Conservation (phyloP, 345 rosid species). For the Salix dunnii region DNA sequence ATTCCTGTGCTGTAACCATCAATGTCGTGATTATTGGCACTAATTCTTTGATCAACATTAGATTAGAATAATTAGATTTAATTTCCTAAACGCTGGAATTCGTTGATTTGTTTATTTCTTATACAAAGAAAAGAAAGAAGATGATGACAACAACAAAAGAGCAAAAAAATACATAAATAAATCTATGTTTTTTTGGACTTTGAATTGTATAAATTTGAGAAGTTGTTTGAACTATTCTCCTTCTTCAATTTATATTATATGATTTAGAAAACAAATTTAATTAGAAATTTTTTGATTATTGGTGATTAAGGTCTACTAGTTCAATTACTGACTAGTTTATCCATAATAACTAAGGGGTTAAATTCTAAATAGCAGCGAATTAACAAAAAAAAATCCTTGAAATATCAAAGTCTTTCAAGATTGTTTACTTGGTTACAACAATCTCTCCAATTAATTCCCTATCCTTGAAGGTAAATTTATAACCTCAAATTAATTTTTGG, state of each 20-base stretch:
- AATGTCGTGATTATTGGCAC: conserved; percentile 20
- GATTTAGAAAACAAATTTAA: no score
- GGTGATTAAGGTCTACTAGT: no score
- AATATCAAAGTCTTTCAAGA: no score
- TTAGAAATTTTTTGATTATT: no score
- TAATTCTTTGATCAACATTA: conserved; percentile 3
- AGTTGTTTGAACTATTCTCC: neutral
- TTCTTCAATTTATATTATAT: neutral
- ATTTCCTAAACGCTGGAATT: neutral
- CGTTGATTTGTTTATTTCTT: neutral
- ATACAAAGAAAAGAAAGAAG: neutral
- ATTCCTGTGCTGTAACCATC: conserved; percentile 15
- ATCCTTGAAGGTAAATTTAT: no score
- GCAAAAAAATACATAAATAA: neutral
- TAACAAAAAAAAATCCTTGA: no score
- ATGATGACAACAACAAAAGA: neutral
- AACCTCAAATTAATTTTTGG: no score
- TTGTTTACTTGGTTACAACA: no score
- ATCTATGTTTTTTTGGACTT: neutral
- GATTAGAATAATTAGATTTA: neutral
- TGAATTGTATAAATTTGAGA: neutral
- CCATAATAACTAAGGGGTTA: no score
- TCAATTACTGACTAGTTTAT: no score
- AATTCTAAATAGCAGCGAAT: no score
- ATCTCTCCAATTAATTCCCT: no score